These are phyloP conservation scores for Cryptococcus sp. DNA, from an alignment of 1,284 basidiomycete species.

Conservation along the genomic window DNA sequence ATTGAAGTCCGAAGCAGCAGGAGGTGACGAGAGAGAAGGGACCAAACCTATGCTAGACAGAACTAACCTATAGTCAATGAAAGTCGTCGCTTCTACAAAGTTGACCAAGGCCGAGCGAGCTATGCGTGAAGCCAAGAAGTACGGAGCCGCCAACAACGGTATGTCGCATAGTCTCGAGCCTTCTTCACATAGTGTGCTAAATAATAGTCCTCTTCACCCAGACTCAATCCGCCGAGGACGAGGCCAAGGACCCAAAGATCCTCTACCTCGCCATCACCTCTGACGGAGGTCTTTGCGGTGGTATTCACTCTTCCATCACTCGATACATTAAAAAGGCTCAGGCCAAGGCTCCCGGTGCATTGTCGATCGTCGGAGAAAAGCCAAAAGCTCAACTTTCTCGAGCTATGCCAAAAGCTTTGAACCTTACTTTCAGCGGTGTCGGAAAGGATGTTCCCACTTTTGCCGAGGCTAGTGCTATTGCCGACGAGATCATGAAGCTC, in stretches of 20 bases:
- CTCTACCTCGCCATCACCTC: slow-evolving; percentile 93
- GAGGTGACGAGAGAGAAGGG: neutral
- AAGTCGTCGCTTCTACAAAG: slow-evolving; percentile 98
- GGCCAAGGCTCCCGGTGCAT: slow-evolving; percentile 57
- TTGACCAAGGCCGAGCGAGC: slow-evolving; percentile 92
- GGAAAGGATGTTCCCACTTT: slow-evolving; percentile 97
- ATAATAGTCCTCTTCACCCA: slow-evolving; percentile 75
- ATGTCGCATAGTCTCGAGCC: slow-evolving; percentile 37
- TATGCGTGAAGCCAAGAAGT: slow-evolving; percentile 89
- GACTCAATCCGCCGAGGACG: slow-evolving; percentile 50
- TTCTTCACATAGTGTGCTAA: neutral
- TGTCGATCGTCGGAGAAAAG: slow-evolving; percentile 96
- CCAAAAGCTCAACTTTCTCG: slow-evolving; percentile 88
- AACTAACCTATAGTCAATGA: slow-evolving; percentile 74
- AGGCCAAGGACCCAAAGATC: slow-evolving; percentile 57
- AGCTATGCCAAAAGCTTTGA: slow-evolving; percentile 62
- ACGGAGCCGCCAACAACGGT: slow-evolving; percentile 92
- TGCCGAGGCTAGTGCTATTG: slow-evolving; percentile 87
- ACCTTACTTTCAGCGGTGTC: slow-evolving; percentile 93
- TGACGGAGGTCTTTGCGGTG: slow-evolving; percentile 99
- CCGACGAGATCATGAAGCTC: slow-evolving; percentile 85
- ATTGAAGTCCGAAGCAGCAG: too few species aligned
- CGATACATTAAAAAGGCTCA: slow-evolving; percentile 75
- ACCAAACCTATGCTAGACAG: neutral
- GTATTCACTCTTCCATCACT: slow-evolving; percentile 96